phyloP scores from a whole-genome alignment of 148 eudicot species.

The Hydrangea macrophylla region DNA sequence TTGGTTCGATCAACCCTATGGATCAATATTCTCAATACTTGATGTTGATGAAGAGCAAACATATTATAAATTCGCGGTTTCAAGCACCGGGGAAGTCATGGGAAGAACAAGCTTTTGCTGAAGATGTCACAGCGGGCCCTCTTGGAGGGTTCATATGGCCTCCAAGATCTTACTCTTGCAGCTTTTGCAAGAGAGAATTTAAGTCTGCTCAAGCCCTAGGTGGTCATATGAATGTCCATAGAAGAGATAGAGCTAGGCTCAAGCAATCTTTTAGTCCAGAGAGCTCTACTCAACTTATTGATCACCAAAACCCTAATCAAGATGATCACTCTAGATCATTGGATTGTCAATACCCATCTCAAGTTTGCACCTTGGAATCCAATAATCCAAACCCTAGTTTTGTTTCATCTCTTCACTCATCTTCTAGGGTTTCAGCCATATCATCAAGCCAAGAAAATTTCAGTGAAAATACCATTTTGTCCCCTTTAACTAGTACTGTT shows the following conservation, averaged over 20 bases:
- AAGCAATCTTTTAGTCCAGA: slow-evolving; percentile 36
- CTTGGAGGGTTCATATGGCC: slow-evolving; percentile 49
- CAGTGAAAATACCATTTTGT: neutral
- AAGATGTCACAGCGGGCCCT: slow-evolving; percentile 17
- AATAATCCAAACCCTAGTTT: slow-evolving; percentile 1
- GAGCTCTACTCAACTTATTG: neutral
- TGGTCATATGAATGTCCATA: slow-evolving; percentile 77
- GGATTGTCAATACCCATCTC: neutral
- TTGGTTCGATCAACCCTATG: slow-evolving; percentile 4
- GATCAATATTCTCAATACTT: slow-evolving; percentile 27
- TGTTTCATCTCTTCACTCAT: slow-evolving; percentile 3
- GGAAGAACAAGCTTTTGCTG: slow-evolving; percentile 27
- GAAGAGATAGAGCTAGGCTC: slow-evolving; percentile 66
- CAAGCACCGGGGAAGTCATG: slow-evolving; percentile 14
- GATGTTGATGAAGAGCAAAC: slow-evolving; percentile 30
- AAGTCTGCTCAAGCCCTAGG: slow-evolving; percentile 82
- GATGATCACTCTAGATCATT: neutral
- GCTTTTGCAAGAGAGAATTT: slow-evolving; percentile 60
- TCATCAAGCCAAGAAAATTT: neutral
- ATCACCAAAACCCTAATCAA: neutral
- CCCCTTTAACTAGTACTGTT: slow-evolving; percentile 2
- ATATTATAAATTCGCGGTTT: slow-evolving; percentile 2
- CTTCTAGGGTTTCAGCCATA: neutral
- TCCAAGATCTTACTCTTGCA: slow-evolving; percentile 62
- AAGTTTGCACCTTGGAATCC: slow-evolving; percentile 7